Conservation (phyloP, 1,284 basidiomycete genomes). For the Sphaerobolus stellatus region DNA sequence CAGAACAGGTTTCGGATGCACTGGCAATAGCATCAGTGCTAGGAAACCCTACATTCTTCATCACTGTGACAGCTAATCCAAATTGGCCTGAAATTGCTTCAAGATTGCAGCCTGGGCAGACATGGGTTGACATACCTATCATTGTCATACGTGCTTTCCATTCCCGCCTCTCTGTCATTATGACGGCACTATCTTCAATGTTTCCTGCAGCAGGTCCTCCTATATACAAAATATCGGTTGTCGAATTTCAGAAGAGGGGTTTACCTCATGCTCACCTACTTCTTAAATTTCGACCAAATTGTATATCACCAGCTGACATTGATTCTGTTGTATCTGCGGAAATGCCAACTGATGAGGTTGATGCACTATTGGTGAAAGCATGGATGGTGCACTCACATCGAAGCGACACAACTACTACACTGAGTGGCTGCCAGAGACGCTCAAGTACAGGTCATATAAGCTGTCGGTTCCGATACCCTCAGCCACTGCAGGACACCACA, state of each 20-base stretch:
- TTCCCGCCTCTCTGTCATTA: slow-evolving; percentile 23
- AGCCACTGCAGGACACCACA: slow-evolving; percentile 23
- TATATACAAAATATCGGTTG: slow-evolving; percentile 30
- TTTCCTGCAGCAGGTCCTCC: slow-evolving; percentile 23
- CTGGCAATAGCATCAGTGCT: slow-evolving; percentile 31
- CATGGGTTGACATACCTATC: slow-evolving; percentile 30
- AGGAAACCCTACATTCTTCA: slow-evolving; percentile 36
- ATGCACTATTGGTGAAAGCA: slow-evolving; percentile 23
- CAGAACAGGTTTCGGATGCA: slow-evolving; percentile 36
- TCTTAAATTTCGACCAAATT: slow-evolving; percentile 23
- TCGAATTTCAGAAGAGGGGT: slow-evolving; percentile 42
- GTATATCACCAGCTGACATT: slow-evolving; percentile 29
- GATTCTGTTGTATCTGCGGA: slow-evolving; percentile 34
- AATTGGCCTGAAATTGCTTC: slow-evolving; percentile 37
- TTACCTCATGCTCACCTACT: slow-evolving; percentile 40
- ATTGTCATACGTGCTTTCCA: slow-evolving; percentile 37
- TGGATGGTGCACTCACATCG: slow-evolving; percentile 36
- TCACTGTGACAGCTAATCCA: slow-evolving; percentile 40
- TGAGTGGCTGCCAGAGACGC: slow-evolving; percentile 15
- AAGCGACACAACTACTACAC: slow-evolving; percentile 6
- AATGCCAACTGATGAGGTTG: slow-evolving; percentile 24
- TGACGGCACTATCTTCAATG: slow-evolving; percentile 24
- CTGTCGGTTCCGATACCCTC: slow-evolving; percentile 36
- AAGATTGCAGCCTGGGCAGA: slow-evolving; percentile 30
- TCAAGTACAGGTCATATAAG: not conserved